Evolutionary conservation across 495 filamentous ascomycete genomes (phyloP), one percentile per base, ranked within the genome.

Genomic region (Penicillium steckii): DNA sequence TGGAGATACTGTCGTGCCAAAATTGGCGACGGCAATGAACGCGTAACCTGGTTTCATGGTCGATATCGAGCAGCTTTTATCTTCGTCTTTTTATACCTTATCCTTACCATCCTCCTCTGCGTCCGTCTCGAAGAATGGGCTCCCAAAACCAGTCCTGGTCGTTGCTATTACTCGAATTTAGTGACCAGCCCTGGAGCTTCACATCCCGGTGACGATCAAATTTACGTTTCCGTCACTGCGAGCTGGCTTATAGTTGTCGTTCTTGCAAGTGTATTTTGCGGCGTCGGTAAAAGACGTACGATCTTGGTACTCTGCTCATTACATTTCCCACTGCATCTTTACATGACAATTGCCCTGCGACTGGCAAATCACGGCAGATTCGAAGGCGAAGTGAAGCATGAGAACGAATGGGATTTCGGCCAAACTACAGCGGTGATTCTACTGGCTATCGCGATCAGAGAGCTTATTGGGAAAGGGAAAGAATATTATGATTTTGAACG

Each of bases 371-470:
- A 70, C 26, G 53, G 47, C 1, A 56, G 56, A 12, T 56, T 70
- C 21, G 69, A 69, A 30, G 60, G 61, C 15, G 57, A 64, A 18
- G 18, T 8, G 12, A 62, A 57, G 19, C 44, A 54, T 18, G 69
- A 72, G 57, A 67, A 69, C 48, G 49, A 50, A 1, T 70, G 69
- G 67, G 67, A 72, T 40, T 70, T 72, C 44, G 69, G 69, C 2
- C 69, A 72, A 56, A 72, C 69, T 3, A 70, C 65, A 12, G 67
- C 67, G 3, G 60, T 59, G 8, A 29, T 72, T 13, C 51, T 72
- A 21, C 61, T 72, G 9, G 60, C 22, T 0, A 44, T 67, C 51
- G 57, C 69, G 7, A n/a, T 66, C 19, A 27, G 52, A 1, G 60
- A 72, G 38, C 49, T 67, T 4, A 4, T 66, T 4, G 32, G 42